A percentile compares a stretch with the other conserved stretches of the same genome.
Conservation (phyloP, 306 rosid species). For the Cucumis hystrix region DNA sequence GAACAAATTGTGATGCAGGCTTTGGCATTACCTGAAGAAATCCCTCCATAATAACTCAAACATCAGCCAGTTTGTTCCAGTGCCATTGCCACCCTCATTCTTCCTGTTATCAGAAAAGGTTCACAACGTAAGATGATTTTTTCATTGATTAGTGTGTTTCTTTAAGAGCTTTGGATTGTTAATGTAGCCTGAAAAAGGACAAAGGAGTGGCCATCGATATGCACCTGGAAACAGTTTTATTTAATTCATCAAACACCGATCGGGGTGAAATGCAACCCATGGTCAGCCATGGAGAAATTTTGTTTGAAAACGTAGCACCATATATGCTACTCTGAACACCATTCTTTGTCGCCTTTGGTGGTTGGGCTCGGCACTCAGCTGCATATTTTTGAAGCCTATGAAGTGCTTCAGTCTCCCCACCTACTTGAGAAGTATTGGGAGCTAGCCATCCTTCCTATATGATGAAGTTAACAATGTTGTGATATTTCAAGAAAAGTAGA, state of each 20-base stretch:
- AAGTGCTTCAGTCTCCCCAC: slow-evolving; percentile 92
- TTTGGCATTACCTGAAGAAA: slow-evolving; percentile 69
- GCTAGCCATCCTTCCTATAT: slow-evolving; percentile 56
- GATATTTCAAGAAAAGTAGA: background rate
- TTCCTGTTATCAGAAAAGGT: slow-evolving; percentile 37
- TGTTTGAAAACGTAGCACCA: slow-evolving; percentile 94
- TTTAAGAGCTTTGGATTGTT: background rate
- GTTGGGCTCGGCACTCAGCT: slow-evolving; percentile 73
- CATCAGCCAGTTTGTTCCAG: slow-evolving; percentile 82
- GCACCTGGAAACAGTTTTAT: slow-evolving; percentile 62
- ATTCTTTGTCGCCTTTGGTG: slow-evolving; percentile 40
- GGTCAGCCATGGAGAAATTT: slow-evolving; percentile 94
- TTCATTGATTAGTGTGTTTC: slow-evolving; percentile 6
- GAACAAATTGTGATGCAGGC: background rate
- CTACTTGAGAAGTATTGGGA: slow-evolving; percentile 49
- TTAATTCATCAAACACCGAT: slow-evolving; percentile 65
- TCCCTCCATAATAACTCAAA: slow-evolving; percentile 94
- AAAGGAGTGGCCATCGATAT: background rate
- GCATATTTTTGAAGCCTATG: slow-evolving; percentile 70
- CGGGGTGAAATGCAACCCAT: slow-evolving; percentile 98
- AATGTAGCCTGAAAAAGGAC: background rate
- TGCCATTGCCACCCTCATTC: slow-evolving; percentile 36
- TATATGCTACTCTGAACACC: slow-evolving; percentile 53
- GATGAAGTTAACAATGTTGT: slow-evolving; percentile 16
- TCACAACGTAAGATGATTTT: slow-evolving; percentile 17